Evolutionary conservation across 257 asterid species (phyloP), one percentile per base, ranked within the genome.

Genomic region (Paraleonurus japonicus): DNA sequence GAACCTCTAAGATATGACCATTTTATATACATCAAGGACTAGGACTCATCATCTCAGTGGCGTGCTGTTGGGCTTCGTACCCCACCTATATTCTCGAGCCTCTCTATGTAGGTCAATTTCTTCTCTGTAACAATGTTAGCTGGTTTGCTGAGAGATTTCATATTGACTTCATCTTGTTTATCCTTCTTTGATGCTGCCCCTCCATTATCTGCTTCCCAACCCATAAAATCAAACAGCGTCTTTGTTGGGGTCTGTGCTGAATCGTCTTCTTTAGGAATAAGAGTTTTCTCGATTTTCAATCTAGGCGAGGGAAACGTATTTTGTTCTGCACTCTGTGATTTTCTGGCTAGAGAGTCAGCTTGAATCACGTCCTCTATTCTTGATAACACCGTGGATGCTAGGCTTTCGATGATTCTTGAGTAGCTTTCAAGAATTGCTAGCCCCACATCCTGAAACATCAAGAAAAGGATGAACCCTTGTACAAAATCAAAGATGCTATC

Each of bases 31-130:
- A 70, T 32, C 48, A 61, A 39, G 60, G 43, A 55, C 71, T 37
- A 62, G 22, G 2, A 35, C 7, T 43, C 16, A 19, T 19, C 50
- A 4, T 45, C 27, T 19, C 79, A 90, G 80, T 89, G 96, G 35
- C 96, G 88, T 7, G 96, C 85, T 4, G 95, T 81, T 17, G 98
- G 98, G 81, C 96, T 92, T 78, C 90, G 84, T 24, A 74, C 27
- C 57, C 89, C 89, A 7, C 92, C 96, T 62, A 86, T 74, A 74
- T 61, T 80, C 82, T 89, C 98, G 55, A 93, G 88, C 68, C 75
- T 75, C 60, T 82, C 87, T 16, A 82, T 81, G 85, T 88, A 89
- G 43, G 92, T 79, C 54, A 84, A 17, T 79, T 67, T 86, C 83
- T 74, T 87, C 87, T 78, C 80, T 28, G 88, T 79, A 60, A 70